phyloP scores from a whole-genome alignment of 306 rosid genomes.

The Fagus crenata region DNA sequence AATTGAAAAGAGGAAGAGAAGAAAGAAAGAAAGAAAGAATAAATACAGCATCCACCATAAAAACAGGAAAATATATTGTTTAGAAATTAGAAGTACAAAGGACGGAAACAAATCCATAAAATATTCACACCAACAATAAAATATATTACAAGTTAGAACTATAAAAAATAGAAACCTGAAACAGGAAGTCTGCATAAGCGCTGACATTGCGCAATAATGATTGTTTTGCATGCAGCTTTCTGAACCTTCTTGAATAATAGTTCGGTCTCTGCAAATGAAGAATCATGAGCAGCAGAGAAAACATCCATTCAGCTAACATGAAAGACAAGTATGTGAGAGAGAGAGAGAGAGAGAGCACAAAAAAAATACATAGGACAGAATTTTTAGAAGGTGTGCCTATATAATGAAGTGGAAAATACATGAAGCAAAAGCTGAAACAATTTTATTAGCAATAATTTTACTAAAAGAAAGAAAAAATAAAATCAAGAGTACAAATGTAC shows the following conservation, averaged over 20 bases:
- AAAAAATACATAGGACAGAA: background rate
- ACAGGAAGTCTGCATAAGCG: constrained; percentile 68
- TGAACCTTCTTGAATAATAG: constrained; percentile 46
- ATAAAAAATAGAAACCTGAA: constrained; percentile 54
- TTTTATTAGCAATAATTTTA: no score
- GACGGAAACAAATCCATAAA: background rate
- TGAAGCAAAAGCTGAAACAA: background rate
- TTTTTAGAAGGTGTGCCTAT: background rate
- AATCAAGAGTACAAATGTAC: no score
- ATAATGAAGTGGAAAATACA: background rate
- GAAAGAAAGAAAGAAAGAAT: background rate
- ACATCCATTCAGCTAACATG: background rate
- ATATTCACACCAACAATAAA: background rate
- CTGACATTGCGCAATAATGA: constrained; percentile 45
- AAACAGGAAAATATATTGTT: background rate
- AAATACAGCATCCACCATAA: background rate
- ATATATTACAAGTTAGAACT: constrained; percentile 8
- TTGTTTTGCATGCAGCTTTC: constrained; percentile 49
- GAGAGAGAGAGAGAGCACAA: background rate
- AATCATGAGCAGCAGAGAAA: constrained; percentile 14
- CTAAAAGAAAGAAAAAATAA: no score
- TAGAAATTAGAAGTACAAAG: background rate
- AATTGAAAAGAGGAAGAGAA: background rate
- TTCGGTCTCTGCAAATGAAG: constrained; percentile 53
- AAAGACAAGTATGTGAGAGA: background rate